Conservation (phyloP, 805 yeast species). For the Myxozyma udenii region DNA sequence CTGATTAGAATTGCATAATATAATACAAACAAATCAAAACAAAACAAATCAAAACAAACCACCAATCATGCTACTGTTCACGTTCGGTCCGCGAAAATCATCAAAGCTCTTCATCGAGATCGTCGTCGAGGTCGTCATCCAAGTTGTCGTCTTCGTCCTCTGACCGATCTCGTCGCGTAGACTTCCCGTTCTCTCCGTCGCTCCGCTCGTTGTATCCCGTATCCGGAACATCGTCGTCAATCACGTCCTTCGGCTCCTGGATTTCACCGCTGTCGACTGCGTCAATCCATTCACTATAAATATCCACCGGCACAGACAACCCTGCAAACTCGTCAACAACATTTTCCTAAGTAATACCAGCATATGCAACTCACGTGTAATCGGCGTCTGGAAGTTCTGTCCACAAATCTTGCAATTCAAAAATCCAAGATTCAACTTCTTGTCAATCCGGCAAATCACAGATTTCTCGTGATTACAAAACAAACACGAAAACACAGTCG, state of each 20-base stretch:
- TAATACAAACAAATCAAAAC: neutral
- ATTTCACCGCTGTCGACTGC: conserved; percentile 90
- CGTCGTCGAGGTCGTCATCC: neutral
- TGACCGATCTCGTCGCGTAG: conserved; percentile 1
- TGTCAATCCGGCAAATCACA: conserved; percentile 83
- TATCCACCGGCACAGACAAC: conserved; percentile 81
- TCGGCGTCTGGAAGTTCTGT: conserved; percentile 84
- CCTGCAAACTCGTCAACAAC: conserved; percentile 35
- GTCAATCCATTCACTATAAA: conserved; percentile 96
- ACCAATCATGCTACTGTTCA: no score
- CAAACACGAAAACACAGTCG: conserved; percentile 50
- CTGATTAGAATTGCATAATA: no score
- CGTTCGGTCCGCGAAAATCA: neutral
- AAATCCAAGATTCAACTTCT: conserved; percentile 77
- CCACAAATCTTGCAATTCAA: conserved; percentile 91
- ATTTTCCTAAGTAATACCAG: neutral
- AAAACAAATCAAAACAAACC: neutral
- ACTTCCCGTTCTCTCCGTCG: neutral
- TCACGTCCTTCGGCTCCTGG: conserved; percentile 31
- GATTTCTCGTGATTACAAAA: conserved; percentile 95
- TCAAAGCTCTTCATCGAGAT: neutral
- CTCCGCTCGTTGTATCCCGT: conserved; percentile 26
- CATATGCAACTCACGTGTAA: conserved; percentile 47
- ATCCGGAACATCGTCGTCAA: conserved; percentile 26
- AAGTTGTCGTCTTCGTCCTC: conserved; percentile 11